Conservation (phyloP, 2,329 filamentous ascomycete species). For the Diaporthe destruens region DNA sequence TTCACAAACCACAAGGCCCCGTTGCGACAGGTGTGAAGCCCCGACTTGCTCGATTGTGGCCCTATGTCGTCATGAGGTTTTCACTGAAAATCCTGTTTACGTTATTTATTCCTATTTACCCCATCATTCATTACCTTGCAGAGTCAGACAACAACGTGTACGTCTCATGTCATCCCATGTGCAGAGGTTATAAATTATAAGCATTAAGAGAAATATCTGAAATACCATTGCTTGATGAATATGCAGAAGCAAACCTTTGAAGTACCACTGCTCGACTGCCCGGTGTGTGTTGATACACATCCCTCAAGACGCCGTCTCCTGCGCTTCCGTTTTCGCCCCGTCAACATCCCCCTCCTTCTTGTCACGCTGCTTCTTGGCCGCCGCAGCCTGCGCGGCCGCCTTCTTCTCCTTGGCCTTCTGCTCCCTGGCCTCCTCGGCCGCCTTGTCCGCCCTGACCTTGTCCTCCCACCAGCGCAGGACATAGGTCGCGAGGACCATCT, state of each 20-base stretch:
- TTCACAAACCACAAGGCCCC: no score
- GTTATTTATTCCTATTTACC: no score
- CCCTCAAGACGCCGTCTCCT: not conserved
- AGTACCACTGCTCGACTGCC: rapidly evolving
- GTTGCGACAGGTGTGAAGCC: no score
- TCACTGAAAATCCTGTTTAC: no score
- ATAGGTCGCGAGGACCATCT: slow-evolving; percentile 39
- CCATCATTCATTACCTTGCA: no score
- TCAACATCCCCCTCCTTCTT: slow-evolving; percentile 15
- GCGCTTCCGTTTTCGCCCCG: slow-evolving; percentile 7
- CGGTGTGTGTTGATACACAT: no score
- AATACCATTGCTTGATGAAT: not conserved
- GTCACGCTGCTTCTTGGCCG: slow-evolving; percentile 25
- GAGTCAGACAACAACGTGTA: no score
- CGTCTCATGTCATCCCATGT: no score
- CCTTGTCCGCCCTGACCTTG: slow-evolving; percentile 32
- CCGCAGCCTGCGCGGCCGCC: slow-evolving; percentile 16
- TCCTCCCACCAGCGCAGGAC: slow-evolving; percentile 40
- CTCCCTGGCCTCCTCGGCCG: slow-evolving; percentile 30
- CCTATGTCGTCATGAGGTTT: no score
- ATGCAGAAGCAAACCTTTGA: not conserved
- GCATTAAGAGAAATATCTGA: not conserved
- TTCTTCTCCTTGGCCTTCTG: slow-evolving; percentile 33
- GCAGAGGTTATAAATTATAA: not conserved
- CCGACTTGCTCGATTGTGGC: not conserved